phyloP scores from a whole-genome alignment of 1,284 basidiomycete genomes.

The Cryptococcus sp. region DNA sequence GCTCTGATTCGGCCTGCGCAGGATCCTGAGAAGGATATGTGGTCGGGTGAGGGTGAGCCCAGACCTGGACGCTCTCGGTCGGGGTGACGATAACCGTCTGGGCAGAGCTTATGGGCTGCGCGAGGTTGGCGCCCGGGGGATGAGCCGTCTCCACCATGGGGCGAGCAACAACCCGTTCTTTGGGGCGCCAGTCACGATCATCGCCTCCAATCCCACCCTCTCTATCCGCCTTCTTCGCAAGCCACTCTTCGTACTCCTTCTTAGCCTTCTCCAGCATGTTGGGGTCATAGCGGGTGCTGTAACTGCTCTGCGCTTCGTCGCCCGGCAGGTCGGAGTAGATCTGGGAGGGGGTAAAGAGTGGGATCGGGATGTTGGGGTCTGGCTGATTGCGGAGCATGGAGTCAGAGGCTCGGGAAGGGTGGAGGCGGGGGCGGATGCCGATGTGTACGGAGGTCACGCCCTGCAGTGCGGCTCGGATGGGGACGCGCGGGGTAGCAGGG shows the following conservation, averaged over 20 bases:
- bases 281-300: slow-evolving; percentile 13
- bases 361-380: slow-evolving; percentile 18
- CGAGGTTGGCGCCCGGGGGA: too few relatives aligned
- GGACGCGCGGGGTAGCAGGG: slow-evolving; percentile 26
- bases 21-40: too few relatives aligned
- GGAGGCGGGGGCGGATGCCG: slow-evolving; percentile 37
- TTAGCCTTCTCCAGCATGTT: slow-evolving; percentile 26
- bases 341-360: slow-evolving; percentile 24
- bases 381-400: slow-evolving; percentile 35
- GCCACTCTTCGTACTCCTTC: slow-evolving; percentile 35
- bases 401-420: slow-evolving; percentile 25
- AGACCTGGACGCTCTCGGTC: neutral
- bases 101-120: too few relatives aligned
- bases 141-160: slow-evolving; percentile 9
- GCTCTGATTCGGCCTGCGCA: too few relatives aligned
- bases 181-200: slow-evolving; percentile 27
- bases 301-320: slow-evolving; percentile 3
- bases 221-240: slow-evolving; percentile 25
- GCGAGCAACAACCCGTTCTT: slow-evolving; percentile 21
- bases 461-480: slow-evolving; percentile 28
- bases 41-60: neutral
- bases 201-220: slow-evolving; percentile 28
- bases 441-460: slow-evolving; percentile 40
- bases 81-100: neutral
- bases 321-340: slow-evolving; percentile 2